Evolutionary conservation across 2,329 filamentous ascomycete species (phyloP).

Genomic region (Aureobasidium sp.): DNA sequence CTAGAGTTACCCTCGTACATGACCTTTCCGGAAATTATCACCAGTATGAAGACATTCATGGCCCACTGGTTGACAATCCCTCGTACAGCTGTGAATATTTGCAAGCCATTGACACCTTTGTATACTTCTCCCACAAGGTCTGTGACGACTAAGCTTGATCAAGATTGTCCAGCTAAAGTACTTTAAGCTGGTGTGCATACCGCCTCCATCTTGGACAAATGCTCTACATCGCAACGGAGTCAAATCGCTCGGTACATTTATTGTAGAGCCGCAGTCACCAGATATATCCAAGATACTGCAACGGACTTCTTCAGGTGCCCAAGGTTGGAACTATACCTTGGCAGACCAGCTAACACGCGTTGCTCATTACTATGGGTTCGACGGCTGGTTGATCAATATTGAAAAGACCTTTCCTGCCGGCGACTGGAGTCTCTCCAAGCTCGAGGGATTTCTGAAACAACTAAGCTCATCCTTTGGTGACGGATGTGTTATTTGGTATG

Average conservation of each 20-base stretch:
- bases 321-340: neutral
- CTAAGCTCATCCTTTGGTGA: conserved; percentile 28
- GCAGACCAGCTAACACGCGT: conserved; percentile 29
- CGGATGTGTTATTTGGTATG: conserved; percentile 39
- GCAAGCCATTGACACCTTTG: conserved; percentile 37
- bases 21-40: conserved; percentile 40
- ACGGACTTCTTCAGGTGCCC: neutral
- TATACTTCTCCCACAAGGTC: conserved; percentile 43
- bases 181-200: conserved; percentile 35
- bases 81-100: conserved; percentile 39
- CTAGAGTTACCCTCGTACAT: conserved; percentile 32
- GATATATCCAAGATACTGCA: conserved; percentile 28
- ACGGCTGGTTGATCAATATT: conserved; percentile 43
- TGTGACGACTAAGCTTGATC: neutral
- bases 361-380: conserved; percentile 38
- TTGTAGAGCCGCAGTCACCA: conserved; percentile 37
- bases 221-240: conserved; percentile 42
- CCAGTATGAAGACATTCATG: conserved; percentile 35
- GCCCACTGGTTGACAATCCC: conserved; percentile 25
- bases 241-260: conserved; percentile 36
- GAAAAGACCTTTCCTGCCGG: conserved; percentile 36
- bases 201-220: conserved; percentile 42
- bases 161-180: neutral
- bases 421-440: conserved; percentile 26
- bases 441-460: conserved; percentile 34